Evolutionary conservation across 2,329 filamentous ascomycete species (phyloP).

Genomic region (Colletotrichum sp.): DNA sequence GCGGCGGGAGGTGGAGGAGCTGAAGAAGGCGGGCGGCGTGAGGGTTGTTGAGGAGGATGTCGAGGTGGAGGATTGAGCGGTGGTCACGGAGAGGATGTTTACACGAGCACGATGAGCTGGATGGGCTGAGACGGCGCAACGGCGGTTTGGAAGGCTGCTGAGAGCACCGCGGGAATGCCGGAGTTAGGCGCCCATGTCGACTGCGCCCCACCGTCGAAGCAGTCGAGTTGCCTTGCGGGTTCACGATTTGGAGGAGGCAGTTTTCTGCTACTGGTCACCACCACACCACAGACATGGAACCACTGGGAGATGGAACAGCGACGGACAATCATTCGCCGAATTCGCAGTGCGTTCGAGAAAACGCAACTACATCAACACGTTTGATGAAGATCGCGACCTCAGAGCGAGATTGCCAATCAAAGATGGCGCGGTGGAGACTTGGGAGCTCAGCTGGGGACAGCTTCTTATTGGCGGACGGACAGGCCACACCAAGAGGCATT

Average conservation of each 20-base stretch:
- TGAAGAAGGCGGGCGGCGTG: constrained; percentile 44
- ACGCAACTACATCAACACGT: neutral
- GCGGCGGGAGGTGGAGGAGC: constrained; percentile 40
- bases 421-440: neutral
- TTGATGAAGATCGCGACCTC: neutral
- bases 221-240: neutral
- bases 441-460: neutral
- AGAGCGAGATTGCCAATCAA: neutral
- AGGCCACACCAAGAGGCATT: neutral
- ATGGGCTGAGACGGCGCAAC: neutral
- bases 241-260: neutral
- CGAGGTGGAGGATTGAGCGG: constrained; percentile 33
- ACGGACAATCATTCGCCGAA: neutral
- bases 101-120: neutral
- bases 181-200: neutral
- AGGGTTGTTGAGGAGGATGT: constrained; percentile 45
- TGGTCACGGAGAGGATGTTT: neutral
- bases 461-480: neutral
- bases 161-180: neutral
- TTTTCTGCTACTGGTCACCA: neutral
- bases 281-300: neutral
- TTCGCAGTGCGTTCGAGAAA: neutral
- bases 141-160: neutral
- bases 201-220: neutral
- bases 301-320: neutral